Evolutionary conservation across 106 monocot genomes (phyloP), one percentile per base, ranked within the genome.

Genomic region (Dendrobium chrysotoxum): DNA sequence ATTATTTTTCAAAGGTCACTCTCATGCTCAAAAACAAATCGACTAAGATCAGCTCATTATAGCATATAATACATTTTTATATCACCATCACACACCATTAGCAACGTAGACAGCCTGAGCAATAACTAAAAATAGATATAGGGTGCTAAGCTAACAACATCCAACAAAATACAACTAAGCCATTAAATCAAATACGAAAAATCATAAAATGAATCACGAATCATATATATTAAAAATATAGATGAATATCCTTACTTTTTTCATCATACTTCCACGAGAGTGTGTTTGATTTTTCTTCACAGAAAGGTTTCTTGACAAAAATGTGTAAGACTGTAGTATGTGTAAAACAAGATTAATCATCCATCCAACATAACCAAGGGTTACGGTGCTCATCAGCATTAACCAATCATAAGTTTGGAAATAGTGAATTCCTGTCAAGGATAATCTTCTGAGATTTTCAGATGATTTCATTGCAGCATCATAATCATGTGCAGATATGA

Each of bases 371-470:
- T 96, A 96, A 74, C 96, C 96, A 90, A 96, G 91, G 78, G 85
- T 93, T 81, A 93, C 79, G 53, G 80, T 84, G 7, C 90, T 85
- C 96, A 96, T 96, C 72, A 96, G 80, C 92, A 90, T 90, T 38
- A 91, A 85, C 96, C 96, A 96, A 85, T 93, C 96, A 80, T 96
- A 96, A 58, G 96, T 96, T 87, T 93, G 96, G 77, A 93, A 96
- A 87, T 96, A 96, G 85, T 96, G 90, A 65, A 96, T 84, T 15
- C 96, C 96, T 72, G 81, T 77, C 72, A 96, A 80, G 67, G 96
- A 83, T 76, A 93, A 64, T 61, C 82, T 87, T 82, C 93, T 82
- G 17, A 96, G 88, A 79, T 82, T 84, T 82, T 90, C 84, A 9
- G 87, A 85, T 5, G 81, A 80, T 74, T 85, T 75, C 83, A 93